Conservation (phyloP, 345 rosid genomes). For the Pugionium cornutum region DNA sequence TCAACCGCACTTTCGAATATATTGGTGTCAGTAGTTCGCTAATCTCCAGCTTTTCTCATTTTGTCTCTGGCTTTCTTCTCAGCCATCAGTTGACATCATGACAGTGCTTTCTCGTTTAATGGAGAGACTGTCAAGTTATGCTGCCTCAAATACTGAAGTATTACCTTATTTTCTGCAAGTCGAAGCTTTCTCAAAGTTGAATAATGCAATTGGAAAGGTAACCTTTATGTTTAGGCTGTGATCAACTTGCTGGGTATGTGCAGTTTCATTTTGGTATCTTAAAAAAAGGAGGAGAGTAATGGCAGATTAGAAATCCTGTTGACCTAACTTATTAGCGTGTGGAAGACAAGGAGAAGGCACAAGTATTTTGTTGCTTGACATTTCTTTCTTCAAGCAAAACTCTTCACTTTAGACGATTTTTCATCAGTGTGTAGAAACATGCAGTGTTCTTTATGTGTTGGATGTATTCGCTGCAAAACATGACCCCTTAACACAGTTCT, state of each 20-base stretch:
- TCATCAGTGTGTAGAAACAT: constrained; percentile 8
- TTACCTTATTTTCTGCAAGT: constrained; percentile 98
- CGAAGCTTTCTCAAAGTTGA: constrained; percentile 96
- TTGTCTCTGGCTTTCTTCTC: constrained; percentile 30
- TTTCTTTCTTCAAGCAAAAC: constrained; percentile 1
- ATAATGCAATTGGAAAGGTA: constrained; percentile 97
- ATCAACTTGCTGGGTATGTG: constrained; percentile 5
- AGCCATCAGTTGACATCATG: constrained; percentile 97
- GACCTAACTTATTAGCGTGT: constrained; percentile 14
- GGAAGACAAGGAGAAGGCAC: constrained; percentile 16
- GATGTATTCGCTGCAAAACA: constrained; percentile 20
- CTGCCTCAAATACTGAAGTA: constrained; percentile 83
- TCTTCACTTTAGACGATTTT: constrained; percentile 6
- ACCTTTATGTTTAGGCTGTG: constrained; percentile 12
- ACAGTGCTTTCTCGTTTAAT: constrained; percentile 92
- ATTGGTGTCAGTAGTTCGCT: constrained; percentile 17
- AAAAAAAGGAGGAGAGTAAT: constrained; percentile 27
- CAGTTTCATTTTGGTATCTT: constrained; percentile 14
- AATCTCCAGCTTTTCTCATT: constrained; percentile 24
- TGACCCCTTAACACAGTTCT: constrained; percentile 8
- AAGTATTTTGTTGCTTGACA: constrained; percentile 15
- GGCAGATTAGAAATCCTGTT: constrained; percentile 18
- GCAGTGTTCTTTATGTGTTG: constrained; percentile 7
- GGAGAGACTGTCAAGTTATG: constrained; percentile 98
- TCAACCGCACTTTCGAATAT: neutral